phyloP scores from a whole-genome alignment of 352 stramenopile genomes.

The Globisporangium takayamanum region DNA sequence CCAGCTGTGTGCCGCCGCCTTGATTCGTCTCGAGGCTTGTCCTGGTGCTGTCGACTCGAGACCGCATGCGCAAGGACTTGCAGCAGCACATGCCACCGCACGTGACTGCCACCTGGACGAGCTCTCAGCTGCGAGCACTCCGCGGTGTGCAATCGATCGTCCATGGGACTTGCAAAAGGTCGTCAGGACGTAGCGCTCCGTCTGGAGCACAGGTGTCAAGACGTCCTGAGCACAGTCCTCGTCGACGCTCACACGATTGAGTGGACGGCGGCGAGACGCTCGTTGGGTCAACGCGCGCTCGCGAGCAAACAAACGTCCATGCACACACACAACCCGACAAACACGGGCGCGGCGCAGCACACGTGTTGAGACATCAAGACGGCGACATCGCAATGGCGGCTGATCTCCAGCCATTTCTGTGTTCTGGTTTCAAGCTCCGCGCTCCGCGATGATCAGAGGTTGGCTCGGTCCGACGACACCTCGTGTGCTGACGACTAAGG shows the following conservation, averaged over 20 bases:
- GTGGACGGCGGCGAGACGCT: neutral
- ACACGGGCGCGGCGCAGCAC: neutral
- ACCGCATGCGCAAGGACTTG: no score
- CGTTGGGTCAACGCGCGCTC: no score
- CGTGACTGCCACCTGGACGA: no score
- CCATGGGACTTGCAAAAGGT: neutral
- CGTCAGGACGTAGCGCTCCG: neutral
- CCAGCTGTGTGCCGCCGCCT: no score
- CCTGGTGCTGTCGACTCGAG: no score
- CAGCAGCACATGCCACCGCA: neutral
- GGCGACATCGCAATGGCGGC: neutral
- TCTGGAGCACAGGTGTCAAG: neutral
- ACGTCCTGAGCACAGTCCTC: neutral
- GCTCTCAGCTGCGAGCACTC: neutral
- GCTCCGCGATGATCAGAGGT: neutral
- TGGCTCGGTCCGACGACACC: neutral
- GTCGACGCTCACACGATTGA: neutral
- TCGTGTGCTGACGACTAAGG: no score
- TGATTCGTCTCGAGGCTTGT: no score
- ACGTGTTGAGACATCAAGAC: neutral
- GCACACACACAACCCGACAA: neutral
- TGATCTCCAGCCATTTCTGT: constrained; percentile 2
- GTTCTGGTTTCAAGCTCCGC: constrained; percentile 10
- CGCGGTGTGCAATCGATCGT: neutral
- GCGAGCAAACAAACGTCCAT: neutral